Evolutionary conservation across 2,329 filamentous ascomycete species (phyloP).

Genomic region (Fusarium coicis): DNA sequence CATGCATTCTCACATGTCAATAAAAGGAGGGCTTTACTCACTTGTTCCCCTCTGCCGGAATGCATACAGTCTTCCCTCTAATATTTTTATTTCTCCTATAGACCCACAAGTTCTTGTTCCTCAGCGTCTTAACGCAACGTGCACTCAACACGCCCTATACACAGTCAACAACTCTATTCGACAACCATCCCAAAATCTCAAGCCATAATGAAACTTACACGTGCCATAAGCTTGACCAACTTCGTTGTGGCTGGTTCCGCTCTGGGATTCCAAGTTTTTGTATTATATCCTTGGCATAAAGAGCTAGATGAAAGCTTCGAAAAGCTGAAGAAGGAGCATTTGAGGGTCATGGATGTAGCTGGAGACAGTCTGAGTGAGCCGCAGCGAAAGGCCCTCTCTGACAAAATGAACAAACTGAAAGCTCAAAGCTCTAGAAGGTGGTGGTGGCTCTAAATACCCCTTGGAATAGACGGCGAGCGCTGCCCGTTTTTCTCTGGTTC

Average conservation of each 20-base stretch:
- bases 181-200: not conserved
- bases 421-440: not conserved
- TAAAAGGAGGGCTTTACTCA: not conserved
- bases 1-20: not conserved
- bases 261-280: not conserved
- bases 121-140: not conserved
- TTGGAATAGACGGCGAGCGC: not conserved
- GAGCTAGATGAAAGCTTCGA: not conserved
- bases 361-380: not conserved
- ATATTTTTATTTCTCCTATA: not conserved
- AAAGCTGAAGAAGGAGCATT: not conserved
- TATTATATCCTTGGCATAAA: not conserved
- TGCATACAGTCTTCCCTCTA: not conserved
- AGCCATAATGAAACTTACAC: not conserved
- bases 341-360: not conserved
- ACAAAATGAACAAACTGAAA: not conserved
- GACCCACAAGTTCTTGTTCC: not conserved
- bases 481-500: not conserved
- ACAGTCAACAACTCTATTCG: not conserved
- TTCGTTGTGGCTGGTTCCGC: not conserved
- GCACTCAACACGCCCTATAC: accelerated
- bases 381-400: not conserved
- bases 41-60: not conserved
- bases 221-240: not conserved
- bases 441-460: not conserved